These are phyloP conservation scores for Rhododendron ovatum DNA, from an alignment of 148 eudicot genomes.

Conservation along the genomic window DNA sequence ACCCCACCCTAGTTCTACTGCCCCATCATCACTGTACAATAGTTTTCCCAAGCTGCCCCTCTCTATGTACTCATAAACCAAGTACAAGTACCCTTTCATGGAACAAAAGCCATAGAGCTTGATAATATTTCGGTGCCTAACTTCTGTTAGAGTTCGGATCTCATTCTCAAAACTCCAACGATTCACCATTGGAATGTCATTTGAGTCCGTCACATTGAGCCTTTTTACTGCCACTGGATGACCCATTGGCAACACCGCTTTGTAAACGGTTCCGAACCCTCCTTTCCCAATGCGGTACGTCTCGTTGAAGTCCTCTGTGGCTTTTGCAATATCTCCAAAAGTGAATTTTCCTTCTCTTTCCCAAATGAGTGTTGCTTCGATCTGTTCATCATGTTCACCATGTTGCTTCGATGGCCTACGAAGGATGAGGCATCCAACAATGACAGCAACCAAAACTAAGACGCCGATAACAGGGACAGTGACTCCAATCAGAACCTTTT, in stretches of 20 bases:
- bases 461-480: constrained; percentile 37
- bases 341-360: constrained; percentile 59
- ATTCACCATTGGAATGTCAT: constrained; percentile 33
- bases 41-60: constrained; percentile 67
- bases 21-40: constrained; percentile 36
- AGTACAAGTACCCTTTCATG: constrained; percentile 38
- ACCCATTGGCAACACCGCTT: constrained; percentile 49
- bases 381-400: constrained; percentile 26
- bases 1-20: constrained; percentile 49
- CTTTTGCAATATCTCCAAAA: constrained; percentile 53
- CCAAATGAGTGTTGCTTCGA: constrained; percentile 48
- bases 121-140: constrained; percentile 74
- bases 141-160: constrained; percentile 62
- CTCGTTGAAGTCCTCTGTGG: constrained; percentile 67
- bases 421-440: constrained; percentile 16
- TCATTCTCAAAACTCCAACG: constrained; percentile 67
- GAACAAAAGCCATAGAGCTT: constrained; percentile 69
- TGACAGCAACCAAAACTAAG: constrained; percentile 31
- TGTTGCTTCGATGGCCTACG: constrained; percentile 14
- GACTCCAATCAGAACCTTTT: constrained; percentile 30
- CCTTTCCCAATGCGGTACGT: constrained; percentile 73
- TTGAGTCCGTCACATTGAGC: constrained; percentile 55
- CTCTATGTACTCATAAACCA: constrained; percentile 75
- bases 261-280: constrained; percentile 74
- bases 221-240: constrained; percentile 67